Evolutionary conservation across 2,329 filamentous ascomycete genomes (phyloP).

Genomic region (Pseudogymnoascus sp.): DNA sequence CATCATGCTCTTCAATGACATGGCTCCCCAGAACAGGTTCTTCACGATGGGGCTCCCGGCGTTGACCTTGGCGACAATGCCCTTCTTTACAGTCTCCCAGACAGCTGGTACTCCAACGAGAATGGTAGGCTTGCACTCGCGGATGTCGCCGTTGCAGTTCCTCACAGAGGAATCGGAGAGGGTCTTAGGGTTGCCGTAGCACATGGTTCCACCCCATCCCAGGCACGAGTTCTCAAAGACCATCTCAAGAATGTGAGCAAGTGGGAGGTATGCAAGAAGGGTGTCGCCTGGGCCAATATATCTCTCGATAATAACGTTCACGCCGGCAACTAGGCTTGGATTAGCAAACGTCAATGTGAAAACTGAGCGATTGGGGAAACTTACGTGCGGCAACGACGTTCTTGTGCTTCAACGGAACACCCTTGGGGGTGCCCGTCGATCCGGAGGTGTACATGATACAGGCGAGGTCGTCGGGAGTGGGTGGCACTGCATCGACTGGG

Average conservation of each 20-base stretch:
- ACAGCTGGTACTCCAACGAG: conserved; percentile 92
- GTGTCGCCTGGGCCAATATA: conserved; percentile 71
- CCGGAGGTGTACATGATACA: conserved; percentile 85
- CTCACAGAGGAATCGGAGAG: conserved; percentile 78
- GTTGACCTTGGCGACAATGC: conserved; percentile 73
- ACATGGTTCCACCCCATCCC: conserved; percentile 84
- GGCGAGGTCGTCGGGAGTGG: conserved; percentile 70
- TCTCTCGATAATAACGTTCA: conserved; percentile 68
- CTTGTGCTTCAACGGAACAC: conserved; percentile 76
- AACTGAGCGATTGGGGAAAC: conserved; percentile 27
- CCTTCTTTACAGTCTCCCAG: conserved; percentile 96
- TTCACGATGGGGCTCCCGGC: conserved; percentile 58
- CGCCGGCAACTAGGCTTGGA: conserved; percentile 59
- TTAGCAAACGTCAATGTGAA: conserved; percentile 14
- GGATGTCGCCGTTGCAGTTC: conserved; percentile 90
- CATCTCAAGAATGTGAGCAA: conserved; percentile 94
- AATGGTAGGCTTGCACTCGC: conserved; percentile 80
- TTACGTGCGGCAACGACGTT: conserved; percentile 73
- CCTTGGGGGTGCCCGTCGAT: conserved; percentile 83
- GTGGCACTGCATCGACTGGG: conserved; percentile 62
- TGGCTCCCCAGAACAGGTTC: conserved; percentile 67
- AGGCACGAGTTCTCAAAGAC: conserved; percentile 87
- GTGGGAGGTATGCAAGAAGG: conserved; percentile 83
- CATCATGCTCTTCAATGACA: conserved; percentile 51
- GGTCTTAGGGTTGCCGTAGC: conserved; percentile 85